These are phyloP conservation scores for Canariomyces notabilis DNA, from an alignment of 2,329 filamentous ascomycete species.

Conservation along the genomic window DNA sequence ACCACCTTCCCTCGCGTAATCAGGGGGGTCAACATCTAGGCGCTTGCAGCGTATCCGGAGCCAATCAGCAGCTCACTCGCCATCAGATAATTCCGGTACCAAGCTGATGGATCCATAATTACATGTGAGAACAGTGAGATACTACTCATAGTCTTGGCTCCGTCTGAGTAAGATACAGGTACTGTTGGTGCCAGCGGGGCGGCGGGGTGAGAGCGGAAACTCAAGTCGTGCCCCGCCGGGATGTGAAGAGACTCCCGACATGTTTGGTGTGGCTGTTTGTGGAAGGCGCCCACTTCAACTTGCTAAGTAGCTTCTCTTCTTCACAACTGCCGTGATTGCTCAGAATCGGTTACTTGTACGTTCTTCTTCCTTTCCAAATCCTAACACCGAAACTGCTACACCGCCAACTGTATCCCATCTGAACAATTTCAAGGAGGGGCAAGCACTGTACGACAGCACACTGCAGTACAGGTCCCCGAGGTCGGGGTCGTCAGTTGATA, in stretches of 20 bases:
- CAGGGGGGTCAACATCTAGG: background rate
- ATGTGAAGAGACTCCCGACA: background rate
- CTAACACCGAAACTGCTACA: too few relatives aligned
- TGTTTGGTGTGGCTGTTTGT: background rate
- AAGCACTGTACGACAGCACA: too few relatives aligned
- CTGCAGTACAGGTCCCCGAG: too few relatives aligned
- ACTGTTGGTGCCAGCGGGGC: background rate
- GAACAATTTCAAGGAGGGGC: too few relatives aligned
- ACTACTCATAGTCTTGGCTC: too few relatives aligned
- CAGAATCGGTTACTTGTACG: background rate
- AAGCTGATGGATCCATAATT: too few relatives aligned
- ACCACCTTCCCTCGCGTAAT: background rate
- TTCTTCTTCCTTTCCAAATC: too few relatives aligned
- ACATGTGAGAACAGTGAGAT: too few relatives aligned
- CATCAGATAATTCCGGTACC: too few relatives aligned
- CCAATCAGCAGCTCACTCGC: background rate
- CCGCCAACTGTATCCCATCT: too few relatives aligned
- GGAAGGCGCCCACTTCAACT: too few relatives aligned
- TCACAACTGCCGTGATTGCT: background rate
- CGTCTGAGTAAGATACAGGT: background rate
- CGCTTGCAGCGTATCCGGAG: background rate
- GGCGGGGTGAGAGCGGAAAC: background rate
- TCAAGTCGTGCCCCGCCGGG: background rate
- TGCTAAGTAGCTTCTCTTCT: background rate
- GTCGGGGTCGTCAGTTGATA: background rate